Conservation (phyloP, 192 early-diverging fungal species). For the Coemansia sp. region DNA sequence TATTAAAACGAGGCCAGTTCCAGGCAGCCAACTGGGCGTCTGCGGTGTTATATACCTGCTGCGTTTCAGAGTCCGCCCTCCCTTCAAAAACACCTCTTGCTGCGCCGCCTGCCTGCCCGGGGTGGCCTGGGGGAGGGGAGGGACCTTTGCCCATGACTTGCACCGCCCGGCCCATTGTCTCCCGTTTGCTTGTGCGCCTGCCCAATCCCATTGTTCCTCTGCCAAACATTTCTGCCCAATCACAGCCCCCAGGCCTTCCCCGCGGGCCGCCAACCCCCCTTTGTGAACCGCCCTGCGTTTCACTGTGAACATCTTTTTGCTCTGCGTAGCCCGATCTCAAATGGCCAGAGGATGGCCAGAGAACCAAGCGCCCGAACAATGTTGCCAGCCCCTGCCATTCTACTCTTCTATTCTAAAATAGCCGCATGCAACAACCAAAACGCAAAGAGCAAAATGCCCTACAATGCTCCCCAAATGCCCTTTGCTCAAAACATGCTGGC, state of each 20-base stretch:
- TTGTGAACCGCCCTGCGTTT: not conserved
- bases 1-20: constrained; percentile 13
- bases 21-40: not conserved
- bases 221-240: constrained; percentile 27
- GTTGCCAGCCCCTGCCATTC: too few species aligned
- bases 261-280: constrained; percentile 5
- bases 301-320: not conserved
- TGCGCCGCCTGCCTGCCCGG: constrained; percentile 5
- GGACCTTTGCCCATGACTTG: constrained; percentile 42
- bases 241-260: constrained; percentile 12
- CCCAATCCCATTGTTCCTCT: constrained; percentile 21
- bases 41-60: constrained; percentile 17
- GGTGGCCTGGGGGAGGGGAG: constrained; percentile 15
- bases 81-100: constrained; percentile 5
- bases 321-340: too few species aligned
- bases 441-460: too few species aligned
- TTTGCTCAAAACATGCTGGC: not conserved
- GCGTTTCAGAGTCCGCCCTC: constrained; percentile 22
- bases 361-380: too few species aligned
- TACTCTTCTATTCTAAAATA: too few species aligned
- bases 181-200: constrained; percentile 13
- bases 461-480: not conserved
- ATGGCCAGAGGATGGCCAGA: too few species aligned
- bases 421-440: too few species aligned
- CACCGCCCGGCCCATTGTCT: constrained; percentile 38